Evolutionary conservation across 176 grass and related monocot species (phyloP), one percentile per base, ranked within the genome.

Genomic region (Carex kokanica): DNA sequence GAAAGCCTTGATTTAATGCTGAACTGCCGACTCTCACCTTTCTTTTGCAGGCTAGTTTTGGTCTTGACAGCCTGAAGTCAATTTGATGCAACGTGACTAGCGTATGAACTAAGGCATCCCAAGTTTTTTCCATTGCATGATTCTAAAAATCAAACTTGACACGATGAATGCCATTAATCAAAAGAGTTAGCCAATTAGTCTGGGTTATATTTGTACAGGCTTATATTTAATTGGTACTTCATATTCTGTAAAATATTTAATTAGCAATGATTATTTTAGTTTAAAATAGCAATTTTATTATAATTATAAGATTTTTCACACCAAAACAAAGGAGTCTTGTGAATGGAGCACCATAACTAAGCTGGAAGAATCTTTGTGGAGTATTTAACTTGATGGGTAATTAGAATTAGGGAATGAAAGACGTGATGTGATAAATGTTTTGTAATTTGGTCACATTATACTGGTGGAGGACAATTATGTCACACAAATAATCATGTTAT

Each of bases 1-100:
- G 58, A 11, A 65, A 65, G 8, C 62, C 25, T 65, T 15, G 63
- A 12, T 36, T 74, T 74, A 74, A 45, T 74, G 45, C 41, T 74
- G n/a, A 74, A 14, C 4, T 21, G n/a, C 2, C 21, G 14, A 20
- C 21, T 27, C 0, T 24, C 3, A 60, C 29, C 23, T 38, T 53
- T 54, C 24, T 66, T 8, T 5, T 74, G 16, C 66, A 89, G 88
- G 88, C 84, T 17, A 83, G 55, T 52, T 82, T 89, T 59, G 88
- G 79, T 61, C 78, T 89, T 18, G 84, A 89, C 25, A 81, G 83
- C 72, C 61, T 89, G 11, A 86, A 86, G 40, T 70, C 83, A 51
- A 71, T 80, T 83, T 89, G 57, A 85, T 45, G 38, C 29, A 29
- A 60, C 25, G 61, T 13, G 32, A 80, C 34, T 38, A 3, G 55